Base-by-base conservation (phyloP, 495 filamentous ascomycete genomes). In the Apodospora peruviana region DNA sequence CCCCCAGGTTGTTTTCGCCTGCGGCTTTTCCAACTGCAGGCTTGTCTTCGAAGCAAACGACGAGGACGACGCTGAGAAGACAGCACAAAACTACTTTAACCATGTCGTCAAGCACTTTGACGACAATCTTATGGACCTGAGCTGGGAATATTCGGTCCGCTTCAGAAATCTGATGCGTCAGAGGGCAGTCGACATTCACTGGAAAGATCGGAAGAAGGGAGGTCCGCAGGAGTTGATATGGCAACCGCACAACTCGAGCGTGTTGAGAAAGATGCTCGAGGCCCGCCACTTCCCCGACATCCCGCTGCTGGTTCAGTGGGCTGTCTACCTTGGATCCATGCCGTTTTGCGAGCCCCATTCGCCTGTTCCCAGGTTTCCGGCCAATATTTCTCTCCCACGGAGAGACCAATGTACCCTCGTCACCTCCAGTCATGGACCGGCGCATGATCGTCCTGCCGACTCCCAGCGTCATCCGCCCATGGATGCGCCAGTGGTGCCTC, bases 91-190 rank as follows among this genome's bases (percentile, higher is more conserved):
- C 20, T 64, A 64, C 47, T 53, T 64, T 40, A 46, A 51, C 34
- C 60, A 64, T 36, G 52, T 64, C 14, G 40, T 41, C 43, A 56
- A 56, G 38, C 60, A 64, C 34, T 52, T 54, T 12, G 47, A 61
- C 34, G 52, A 53, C 16, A 51, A 52, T 24, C 18, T 45, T 16
- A 50, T 47, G 4, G 42, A 52, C 34, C 53, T 47, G 16, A 27
- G 53, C 34, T 64, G 60, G 60, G 55, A 51, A 9, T 54, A 57
- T 27, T 50, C 57, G 37, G 44, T 46, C 5, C 47, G 55, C 14
- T 53, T 64, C 38, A 48, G 58, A 16, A 64, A 64, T 40, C 47
- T 64, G 21, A 51, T 60, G 44, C 52, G 53, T 9, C 60, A 64
- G 25, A 9, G 25, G 1, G 43, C 23, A 4, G 42, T 57, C 11